phyloP scores from a whole-genome alignment of 2,329 filamentous ascomycete species.

The Aureobasidium sp. region DNA sequence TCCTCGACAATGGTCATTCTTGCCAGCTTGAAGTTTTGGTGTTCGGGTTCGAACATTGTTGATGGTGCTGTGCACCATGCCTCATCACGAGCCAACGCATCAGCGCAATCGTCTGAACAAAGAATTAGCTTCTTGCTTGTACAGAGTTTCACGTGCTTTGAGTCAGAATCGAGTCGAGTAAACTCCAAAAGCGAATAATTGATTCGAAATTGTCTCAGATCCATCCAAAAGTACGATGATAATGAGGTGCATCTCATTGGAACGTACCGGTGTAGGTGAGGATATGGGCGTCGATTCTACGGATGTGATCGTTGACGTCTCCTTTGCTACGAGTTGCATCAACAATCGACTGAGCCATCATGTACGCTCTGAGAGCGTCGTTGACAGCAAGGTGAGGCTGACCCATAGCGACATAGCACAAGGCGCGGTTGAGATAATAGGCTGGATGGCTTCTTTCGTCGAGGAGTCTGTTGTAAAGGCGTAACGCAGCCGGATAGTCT shows the following conservation, averaged over 20 bases:
- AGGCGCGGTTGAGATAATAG: slow-evolving; percentile 22
- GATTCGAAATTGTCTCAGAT: background rate
- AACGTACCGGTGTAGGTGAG: background rate
- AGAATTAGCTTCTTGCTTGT: background rate
- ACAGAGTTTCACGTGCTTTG: background rate
- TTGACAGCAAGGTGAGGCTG: slow-evolving; percentile 20
- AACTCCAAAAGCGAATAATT: too few species aligned
- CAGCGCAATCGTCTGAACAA: background rate
- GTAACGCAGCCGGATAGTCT: background rate
- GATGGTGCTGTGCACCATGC: background rate
- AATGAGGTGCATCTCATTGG: background rate
- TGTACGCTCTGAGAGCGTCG: slow-evolving; percentile 21
- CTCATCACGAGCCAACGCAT: background rate
- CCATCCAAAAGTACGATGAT: background rate
- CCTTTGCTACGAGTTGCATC: background rate
- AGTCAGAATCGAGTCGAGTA: background rate
- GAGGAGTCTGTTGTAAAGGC: background rate
- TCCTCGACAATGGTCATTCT: slow-evolving; percentile 3
- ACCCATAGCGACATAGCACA: slow-evolving; percentile 19
- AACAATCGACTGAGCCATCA: slow-evolving; percentile 7
- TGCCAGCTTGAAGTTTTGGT: background rate
- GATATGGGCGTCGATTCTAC: background rate
- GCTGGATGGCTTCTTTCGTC: slow-evolving; percentile 14
- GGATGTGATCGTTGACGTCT: background rate
- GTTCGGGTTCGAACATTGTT: background rate